phyloP scores from a whole-genome alignment of 2,329 filamentous ascomycete species.

The Calonectria honghensis region DNA sequence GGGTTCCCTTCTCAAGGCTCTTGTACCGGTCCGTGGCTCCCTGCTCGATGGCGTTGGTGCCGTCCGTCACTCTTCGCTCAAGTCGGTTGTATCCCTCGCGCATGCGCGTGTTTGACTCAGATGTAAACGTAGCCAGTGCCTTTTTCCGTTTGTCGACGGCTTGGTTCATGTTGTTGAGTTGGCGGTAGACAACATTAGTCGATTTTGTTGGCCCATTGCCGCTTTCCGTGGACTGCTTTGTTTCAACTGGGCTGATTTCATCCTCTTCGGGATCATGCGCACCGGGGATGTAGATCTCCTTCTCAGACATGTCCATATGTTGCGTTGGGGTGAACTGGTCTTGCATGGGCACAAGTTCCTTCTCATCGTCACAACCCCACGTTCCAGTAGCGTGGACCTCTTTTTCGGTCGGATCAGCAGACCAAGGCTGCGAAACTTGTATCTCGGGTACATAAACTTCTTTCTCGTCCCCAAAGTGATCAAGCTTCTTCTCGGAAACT shows the following conservation, averaged over 20 bases:
- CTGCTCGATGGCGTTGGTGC: constrained; percentile 28
- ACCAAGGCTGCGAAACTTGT: not conserved
- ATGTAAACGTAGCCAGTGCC: constrained; percentile 36
- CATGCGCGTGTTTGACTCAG: constrained; percentile 40
- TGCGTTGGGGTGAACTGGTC: not conserved
- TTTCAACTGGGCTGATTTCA: not conserved
- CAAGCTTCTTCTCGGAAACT: not conserved
- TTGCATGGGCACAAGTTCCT: constrained; percentile 18
- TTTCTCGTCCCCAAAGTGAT: not conserved
- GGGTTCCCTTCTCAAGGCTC: constrained; percentile 37
- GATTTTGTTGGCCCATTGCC: not conserved
- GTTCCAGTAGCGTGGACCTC: constrained; percentile 23
- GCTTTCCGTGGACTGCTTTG: not conserved
- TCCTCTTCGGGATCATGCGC: not conserved
- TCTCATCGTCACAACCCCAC: not conserved
- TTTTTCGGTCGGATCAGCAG: constrained; percentile 36
- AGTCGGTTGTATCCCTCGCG: constrained; percentile 28
- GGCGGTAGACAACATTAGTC: constrained; percentile 29
- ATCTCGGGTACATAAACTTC: constrained; percentile 24
- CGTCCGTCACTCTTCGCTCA: not conserved
- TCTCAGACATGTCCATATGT: not conserved
- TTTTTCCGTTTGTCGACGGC: constrained; percentile 47
- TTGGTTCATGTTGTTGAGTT: constrained; percentile 37
- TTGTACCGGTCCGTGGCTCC: constrained; percentile 28
- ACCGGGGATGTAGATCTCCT: constrained; percentile 29